Evolutionary conservation across 2,329 filamentous ascomycete species (phyloP), one percentile per base, ranked within the genome.

Genomic region (Fusarium sarcochroum): DNA sequence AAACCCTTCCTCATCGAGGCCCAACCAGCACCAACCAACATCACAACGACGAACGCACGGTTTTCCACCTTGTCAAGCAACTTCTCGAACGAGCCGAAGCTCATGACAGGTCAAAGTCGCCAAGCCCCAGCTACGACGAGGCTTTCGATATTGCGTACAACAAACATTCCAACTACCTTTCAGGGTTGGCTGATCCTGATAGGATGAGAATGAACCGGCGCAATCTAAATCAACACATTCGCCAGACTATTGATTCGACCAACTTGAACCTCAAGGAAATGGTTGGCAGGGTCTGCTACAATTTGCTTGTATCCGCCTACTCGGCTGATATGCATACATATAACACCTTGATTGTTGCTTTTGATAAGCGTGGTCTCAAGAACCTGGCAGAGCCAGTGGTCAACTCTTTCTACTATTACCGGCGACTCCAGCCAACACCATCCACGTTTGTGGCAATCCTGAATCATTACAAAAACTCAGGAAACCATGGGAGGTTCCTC

Each of bases 261-360:
- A 42, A 68, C 5, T 66, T 79, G 7, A 56, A 52, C 27, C 57
- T 77, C 7, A 78, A 76, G 52, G 78, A 81, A 52, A 78, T 71
- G 55, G 73, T 81, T 27, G 79, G 78, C 40, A 75, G 76, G 38
- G 81, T 89, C 52, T 88, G 86, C 76, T 90, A 90, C 77, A 93
- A 93, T 73, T 80, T 96, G 5, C 83, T 93, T 17, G 80, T 88
- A 5, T 89, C 87, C 4, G 76, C 84, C 3, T 81, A 87, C 18
- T 86, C 89, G 1, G 91, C 92, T 1, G 87, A 87, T 64, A 85
- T 92, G 35, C 83, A 89, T 67, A 93, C 90, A 5, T 93, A 90
- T 80, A 94, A 94, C 73, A 84, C 85, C 14, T 83, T 96, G 25
- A 85, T 95, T 4, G 76, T 86, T n/a, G 86, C 87, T n/a, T 89